phyloP scores from a whole-genome alignment of 768 basidiomycete genomes.

The Heimioporus sp. region DNA sequence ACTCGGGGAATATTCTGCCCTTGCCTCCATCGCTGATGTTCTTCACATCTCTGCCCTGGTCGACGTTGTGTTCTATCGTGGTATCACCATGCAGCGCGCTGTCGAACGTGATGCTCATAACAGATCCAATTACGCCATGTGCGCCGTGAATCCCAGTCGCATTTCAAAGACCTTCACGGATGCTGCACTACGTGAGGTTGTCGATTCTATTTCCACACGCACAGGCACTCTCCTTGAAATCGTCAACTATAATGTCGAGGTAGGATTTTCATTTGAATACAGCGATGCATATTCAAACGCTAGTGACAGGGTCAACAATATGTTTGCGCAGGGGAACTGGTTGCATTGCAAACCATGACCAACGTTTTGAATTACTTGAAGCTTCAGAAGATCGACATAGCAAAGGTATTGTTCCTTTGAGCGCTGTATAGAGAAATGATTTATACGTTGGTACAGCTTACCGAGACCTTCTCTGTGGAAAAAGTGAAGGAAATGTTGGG shows the following conservation, averaged over 20 bases:
- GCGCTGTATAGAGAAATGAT: not conserved
- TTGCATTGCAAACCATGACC: conserved; percentile 90
- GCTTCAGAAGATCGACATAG: conserved; percentile 91
- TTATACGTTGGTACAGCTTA: conserved; percentile 53
- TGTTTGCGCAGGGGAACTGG: conserved; percentile 95
- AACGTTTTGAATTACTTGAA: conserved; percentile 97
- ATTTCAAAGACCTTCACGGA: conserved; percentile 95
- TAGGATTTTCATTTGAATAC: conserved; percentile 29
- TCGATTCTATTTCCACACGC: conserved; percentile 78
- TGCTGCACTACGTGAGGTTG: conserved; percentile 93
- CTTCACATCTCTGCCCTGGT: conserved; percentile 92
- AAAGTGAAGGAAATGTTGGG: conserved; percentile 95
- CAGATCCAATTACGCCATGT: conserved; percentile 97
- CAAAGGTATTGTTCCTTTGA: conserved; percentile 51
- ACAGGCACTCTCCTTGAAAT: conserved; percentile 91
- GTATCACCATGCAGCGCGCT: conserved; percentile 99
- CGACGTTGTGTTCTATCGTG: conserved; percentile 99
- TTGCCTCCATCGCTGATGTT: conserved; percentile 97
- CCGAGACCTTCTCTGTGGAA: conserved; percentile 83
- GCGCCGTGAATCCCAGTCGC: conserved; percentile 96
- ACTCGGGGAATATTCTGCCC: conserved; percentile 96
- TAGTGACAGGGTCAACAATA: conserved; percentile 91
- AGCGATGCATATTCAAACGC: conserved; percentile 1
- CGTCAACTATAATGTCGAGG: conserved; percentile 95
- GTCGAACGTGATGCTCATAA: conserved; percentile 94